Conservation (phyloP, 352 stramenopile genomes). For the Globisporangium cederbergense region DNA sequence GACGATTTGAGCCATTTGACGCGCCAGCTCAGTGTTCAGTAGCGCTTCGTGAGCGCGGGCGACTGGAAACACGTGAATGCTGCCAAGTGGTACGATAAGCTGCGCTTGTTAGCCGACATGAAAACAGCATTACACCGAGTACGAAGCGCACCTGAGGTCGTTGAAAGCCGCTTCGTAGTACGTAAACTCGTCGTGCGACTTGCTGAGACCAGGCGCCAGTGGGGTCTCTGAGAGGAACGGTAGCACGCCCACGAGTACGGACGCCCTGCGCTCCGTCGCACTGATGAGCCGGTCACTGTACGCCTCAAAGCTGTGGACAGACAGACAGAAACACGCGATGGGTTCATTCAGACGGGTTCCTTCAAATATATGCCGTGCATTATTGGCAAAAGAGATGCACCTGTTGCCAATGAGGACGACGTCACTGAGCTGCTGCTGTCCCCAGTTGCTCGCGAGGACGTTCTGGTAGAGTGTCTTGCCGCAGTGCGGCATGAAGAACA, state of each 20-base stretch:
- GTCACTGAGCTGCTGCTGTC: constrained; percentile 22
- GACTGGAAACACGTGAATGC: constrained; percentile 19
- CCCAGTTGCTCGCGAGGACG: constrained; percentile 83
- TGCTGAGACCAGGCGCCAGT: constrained; percentile 37
- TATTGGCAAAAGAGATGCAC: constrained; percentile 16
- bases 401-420: constrained; percentile 88
- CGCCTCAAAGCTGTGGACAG: constrained; percentile 53
- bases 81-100: background rate
- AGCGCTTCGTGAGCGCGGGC: constrained; percentile 6
- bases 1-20: constrained; percentile 12
- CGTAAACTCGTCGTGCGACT: constrained; percentile 48
- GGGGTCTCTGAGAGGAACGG: constrained; percentile 46
- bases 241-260: constrained; percentile 45
- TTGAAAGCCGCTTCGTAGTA: constrained; percentile 79
- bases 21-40: constrained; percentile 6
- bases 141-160: constrained; percentile 41
- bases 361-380: background rate
- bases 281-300: constrained; percentile 70
- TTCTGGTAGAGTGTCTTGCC: constrained; percentile 87
- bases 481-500: constrained; percentile 94
- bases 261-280: constrained; percentile 32
- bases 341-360: background rate
- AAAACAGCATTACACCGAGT: background rate
- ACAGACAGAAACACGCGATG: background rate
- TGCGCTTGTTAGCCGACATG: background rate